Evolutionary conservation across 2,329 filamentous ascomycete genomes (phyloP).

Genomic region (Talaromyces sp.): DNA sequence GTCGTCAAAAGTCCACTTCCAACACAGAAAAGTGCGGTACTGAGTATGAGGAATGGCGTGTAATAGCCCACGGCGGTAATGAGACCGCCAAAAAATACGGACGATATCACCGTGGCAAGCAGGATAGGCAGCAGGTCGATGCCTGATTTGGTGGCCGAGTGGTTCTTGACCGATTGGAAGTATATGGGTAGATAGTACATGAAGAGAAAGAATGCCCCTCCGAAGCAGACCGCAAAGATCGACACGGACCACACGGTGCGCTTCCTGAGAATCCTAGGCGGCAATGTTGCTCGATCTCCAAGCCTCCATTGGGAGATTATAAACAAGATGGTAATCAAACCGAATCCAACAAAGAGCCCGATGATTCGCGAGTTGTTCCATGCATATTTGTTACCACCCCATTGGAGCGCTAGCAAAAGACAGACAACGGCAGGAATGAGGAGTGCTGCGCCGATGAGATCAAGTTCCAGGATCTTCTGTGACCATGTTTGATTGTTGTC

Average conservation of each 20-base stretch:
- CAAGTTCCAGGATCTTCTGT: constrained; percentile 34
- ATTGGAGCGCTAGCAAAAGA: constrained; percentile 49
- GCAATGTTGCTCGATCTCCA: constrained; percentile 42
- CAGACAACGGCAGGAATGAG: constrained; percentile 40
- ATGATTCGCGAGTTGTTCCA: constrained; percentile 45
- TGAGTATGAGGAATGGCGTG: constrained; percentile 27
- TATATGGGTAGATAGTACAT: constrained; percentile 50
- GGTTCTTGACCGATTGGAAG: constrained; percentile 42
- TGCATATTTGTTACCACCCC: constrained; percentile 37
- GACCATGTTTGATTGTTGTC: background rate
- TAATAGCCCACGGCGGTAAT: constrained; percentile 28
- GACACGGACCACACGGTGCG: constrained; percentile 35
- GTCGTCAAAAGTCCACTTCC: constrained; percentile 23
- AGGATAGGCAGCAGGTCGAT: constrained; percentile 45
- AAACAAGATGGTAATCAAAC: constrained; percentile 36
- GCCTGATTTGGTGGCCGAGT: constrained; percentile 36
- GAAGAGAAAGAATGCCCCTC: constrained; percentile 35
- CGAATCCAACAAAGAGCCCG: constrained; percentile 45
- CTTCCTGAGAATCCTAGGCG: constrained; percentile 37
- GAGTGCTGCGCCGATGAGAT: constrained; percentile 42
- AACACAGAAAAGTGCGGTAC: constrained; percentile 23
- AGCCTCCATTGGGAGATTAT: constrained; percentile 35
- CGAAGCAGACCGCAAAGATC: constrained; percentile 37
- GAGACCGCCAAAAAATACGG: constrained; percentile 27
- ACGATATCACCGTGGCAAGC: constrained; percentile 29